Conservation (phyloP, 2,329 filamentous ascomycete genomes). For the Aspergillus japonicus region DNA sequence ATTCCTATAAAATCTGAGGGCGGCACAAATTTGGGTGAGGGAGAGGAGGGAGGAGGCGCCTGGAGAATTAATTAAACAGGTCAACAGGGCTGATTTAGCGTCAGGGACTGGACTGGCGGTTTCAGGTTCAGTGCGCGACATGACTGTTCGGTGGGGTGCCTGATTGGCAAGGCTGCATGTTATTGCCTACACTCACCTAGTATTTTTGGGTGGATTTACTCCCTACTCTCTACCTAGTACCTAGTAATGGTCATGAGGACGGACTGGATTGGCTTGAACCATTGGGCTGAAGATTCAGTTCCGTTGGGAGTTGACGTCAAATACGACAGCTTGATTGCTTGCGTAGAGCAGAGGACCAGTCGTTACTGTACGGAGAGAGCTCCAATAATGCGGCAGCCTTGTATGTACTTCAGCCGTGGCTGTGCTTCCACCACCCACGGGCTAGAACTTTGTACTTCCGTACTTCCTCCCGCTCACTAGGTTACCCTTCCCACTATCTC, state of each 20-base stretch:
- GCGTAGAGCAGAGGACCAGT: neutral
- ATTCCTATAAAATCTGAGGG: neutral
- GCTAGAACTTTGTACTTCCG: neutral
- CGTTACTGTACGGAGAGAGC: too few relatives aligned
- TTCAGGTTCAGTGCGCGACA: neutral
- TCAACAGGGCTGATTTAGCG: neutral
- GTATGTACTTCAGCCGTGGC: conserved; percentile 2
- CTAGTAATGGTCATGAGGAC: too few relatives aligned
- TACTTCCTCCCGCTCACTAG: too few relatives aligned
- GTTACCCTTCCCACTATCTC: neutral
- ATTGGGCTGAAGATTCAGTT: neutral
- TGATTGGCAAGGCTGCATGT: neutral
- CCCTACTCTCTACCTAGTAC: too few relatives aligned
- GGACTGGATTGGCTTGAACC: neutral
- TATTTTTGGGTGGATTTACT: neutral
- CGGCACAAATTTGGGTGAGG: neutral
- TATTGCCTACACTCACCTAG: neutral
- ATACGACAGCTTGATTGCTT: neutral
- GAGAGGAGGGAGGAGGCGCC: neutral
- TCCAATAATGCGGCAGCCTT: neutral
- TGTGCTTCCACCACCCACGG: conserved; percentile 5
- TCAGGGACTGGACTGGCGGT: conserved; percentile 4
- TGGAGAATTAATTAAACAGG: neutral
- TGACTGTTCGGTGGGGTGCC: neutral
- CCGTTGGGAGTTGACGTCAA: neutral